Evolutionary conservation across 208 protist genomes (phyloP).

Genomic region (Trichomonas vaginalis): DNA sequence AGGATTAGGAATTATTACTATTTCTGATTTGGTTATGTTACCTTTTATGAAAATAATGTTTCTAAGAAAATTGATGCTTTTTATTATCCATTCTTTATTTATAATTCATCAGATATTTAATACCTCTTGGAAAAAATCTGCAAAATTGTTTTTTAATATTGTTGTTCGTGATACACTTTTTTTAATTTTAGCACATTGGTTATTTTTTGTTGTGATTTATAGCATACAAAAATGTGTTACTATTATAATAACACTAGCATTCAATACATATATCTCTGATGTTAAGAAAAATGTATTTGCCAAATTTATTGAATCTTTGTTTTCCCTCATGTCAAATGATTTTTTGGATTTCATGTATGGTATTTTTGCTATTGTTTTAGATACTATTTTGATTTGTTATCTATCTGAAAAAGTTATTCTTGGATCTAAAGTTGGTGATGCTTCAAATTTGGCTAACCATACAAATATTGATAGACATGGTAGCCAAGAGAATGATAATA

Average conservation of each 20-base stretch:
- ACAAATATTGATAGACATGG: background rate
- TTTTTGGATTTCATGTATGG: background rate
- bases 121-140: background rate
- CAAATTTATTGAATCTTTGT: background rate
- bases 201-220: background rate
- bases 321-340: background rate
- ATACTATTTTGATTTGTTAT: background rate
- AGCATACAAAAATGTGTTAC: background rate
- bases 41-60: background rate
- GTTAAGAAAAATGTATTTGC: background rate
- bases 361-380: background rate
- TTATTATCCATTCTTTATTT: background rate
- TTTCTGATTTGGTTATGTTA: background rate
- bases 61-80: background rate
- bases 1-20: background rate
- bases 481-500: background rate
- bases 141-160: background rate
- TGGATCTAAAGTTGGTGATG: background rate
- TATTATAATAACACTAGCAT: background rate
- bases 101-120: background rate
- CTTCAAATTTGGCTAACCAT: background rate
- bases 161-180: background rate
- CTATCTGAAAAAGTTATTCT: background rate
- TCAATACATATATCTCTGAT: background rate
- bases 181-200: background rate